Evolutionary conservation across 129 eudicot species (phyloP).

Genomic region (Arctium lappa): DNA sequence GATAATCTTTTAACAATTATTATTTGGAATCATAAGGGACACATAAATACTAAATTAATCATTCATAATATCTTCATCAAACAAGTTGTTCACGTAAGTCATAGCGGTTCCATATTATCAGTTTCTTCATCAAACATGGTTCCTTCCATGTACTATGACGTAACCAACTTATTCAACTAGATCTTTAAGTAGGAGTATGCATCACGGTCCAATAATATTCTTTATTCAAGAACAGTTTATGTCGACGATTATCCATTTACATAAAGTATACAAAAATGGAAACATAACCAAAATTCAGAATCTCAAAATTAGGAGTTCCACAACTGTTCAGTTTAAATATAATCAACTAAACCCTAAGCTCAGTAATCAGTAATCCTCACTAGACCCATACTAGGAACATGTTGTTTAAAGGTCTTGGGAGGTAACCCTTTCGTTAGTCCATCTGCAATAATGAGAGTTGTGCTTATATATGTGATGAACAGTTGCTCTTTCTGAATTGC

Average conservation of each 20-base stretch:
- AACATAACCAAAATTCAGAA: neutral
- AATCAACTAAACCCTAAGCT: neutral
- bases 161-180: neutral
- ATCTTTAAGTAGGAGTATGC: neutral
- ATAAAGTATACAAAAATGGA: neutral
- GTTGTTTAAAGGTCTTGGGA: neutral
- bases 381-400: neutral
- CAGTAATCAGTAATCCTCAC: neutral
- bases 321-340: neutral
- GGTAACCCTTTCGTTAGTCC: neutral
- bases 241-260: neutral
- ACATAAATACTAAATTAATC: too few relatives aligned
- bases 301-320: neutral
- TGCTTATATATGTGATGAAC: neutral
- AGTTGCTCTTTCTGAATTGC: neutral
- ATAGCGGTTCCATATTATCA: too few relatives aligned
- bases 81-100: too few relatives aligned
- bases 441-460: neutral
- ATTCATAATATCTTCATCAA: too few relatives aligned
- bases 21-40: too few relatives aligned
- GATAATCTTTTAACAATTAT: too few relatives aligned
- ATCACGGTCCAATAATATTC: neutral
- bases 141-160: slow-evolving; percentile 1
- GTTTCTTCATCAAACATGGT: neutral
- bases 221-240: neutral